phyloP scores from a whole-genome alignment of 2,329 filamentous ascomycete species.

The Fusarium napiforme region DNA sequence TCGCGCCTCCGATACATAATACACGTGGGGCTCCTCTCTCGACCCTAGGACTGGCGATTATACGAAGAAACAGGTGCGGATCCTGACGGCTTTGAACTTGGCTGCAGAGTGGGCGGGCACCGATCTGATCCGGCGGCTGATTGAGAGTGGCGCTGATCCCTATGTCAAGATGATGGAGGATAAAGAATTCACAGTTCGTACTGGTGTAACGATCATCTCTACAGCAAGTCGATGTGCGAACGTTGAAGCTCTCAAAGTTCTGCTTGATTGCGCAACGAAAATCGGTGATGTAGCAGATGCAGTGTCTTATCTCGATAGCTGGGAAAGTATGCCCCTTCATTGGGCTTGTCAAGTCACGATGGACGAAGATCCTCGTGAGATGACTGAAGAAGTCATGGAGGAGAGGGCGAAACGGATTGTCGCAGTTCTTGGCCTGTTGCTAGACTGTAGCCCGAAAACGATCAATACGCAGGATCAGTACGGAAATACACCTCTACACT shows the following conservation, averaged over 20 bases:
- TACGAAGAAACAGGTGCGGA: rapidly evolving
- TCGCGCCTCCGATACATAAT: background rate
- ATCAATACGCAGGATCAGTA: background rate
- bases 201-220: background rate
- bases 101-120: background rate
- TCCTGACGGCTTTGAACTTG: rapidly evolving
- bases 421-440: rapidly evolving
- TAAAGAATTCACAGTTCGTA: background rate
- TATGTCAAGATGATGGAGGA: background rate
- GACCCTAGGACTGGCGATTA: background rate
- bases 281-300: rapidly evolving
- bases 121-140: background rate
- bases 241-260: background rate
- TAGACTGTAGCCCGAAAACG: rapidly evolving
- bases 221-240: background rate
- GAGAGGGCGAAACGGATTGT: rapidly evolving
- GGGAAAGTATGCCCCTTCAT: background rate
- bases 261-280: background rate
- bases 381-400: rapidly evolving
- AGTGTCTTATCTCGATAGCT: background rate
- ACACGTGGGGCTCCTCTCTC: rapidly evolving
- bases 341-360: background rate
- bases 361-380: rapidly evolving
- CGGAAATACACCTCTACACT: background rate
- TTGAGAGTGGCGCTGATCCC: background rate